These are phyloP conservation scores for Lactarius akahatsu DNA, from an alignment of 768 basidiomycete species.

Conservation along the genomic window DNA sequence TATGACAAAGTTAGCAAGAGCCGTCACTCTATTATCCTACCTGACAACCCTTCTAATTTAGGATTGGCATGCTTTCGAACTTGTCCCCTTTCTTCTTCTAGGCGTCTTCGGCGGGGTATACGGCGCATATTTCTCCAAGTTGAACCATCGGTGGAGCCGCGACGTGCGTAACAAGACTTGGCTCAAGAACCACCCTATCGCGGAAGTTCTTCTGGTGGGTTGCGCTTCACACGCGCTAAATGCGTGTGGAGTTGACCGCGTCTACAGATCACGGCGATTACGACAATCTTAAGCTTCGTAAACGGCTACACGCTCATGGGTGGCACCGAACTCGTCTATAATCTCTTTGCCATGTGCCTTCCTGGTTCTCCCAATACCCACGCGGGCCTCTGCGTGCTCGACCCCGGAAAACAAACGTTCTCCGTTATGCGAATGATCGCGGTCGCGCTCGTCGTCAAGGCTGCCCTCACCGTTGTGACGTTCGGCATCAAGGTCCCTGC, in stretches of 20 bases:
- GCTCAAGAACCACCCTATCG: slow-evolving; percentile 73
- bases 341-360: slow-evolving; percentile 85
- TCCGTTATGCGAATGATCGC: slow-evolving; percentile 63
- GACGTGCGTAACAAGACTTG: slow-evolving; percentile 80
- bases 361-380: slow-evolving; percentile 53
- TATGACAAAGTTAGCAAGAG: slow-evolving; percentile 65
- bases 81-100: slow-evolving; percentile 79
- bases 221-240: slow-evolving; percentile 15
- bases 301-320: slow-evolving; percentile 93
- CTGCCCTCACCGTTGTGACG: slow-evolving; percentile 76
- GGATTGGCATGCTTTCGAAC: slow-evolving; percentile 93
- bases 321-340: slow-evolving; percentile 92
- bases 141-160: slow-evolving; percentile 88
- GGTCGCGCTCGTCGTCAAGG: slow-evolving; percentile 82
- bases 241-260: slow-evolving; percentile 10
- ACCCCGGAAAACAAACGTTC: slow-evolving; percentile 58
- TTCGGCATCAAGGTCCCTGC: slow-evolving; percentile 92
- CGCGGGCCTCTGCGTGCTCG: slow-evolving; percentile 67
- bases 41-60: slow-evolving; percentile 35
- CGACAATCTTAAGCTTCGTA: slow-evolving; percentile 75
- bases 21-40: not conserved
- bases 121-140: slow-evolving; percentile 88
- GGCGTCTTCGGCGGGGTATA: slow-evolving; percentile 94
- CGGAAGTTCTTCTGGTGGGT: slow-evolving; percentile 79
- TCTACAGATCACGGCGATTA: slow-evolving; percentile 70